phyloP scores from a whole-genome alignment of 2,329 filamentous ascomycete genomes.

The Trichoderma simmonsii region DNA sequence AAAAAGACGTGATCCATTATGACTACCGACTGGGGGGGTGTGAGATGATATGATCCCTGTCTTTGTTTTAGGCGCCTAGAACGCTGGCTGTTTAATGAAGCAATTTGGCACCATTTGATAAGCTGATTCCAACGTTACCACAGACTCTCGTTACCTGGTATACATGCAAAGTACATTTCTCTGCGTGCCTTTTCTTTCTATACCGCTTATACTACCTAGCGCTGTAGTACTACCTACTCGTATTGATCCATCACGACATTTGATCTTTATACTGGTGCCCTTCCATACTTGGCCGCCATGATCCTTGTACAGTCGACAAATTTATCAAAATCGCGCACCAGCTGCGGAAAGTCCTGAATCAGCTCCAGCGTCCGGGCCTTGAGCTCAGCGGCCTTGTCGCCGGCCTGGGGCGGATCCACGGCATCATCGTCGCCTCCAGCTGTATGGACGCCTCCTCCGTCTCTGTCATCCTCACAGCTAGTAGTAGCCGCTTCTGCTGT shows the following conservation, averaged over 20 bases:
- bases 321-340: conserved; percentile 29
- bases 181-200: background rate
- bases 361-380: conserved; percentile 24
- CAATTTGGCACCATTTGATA: background rate
- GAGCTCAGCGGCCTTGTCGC: conserved; percentile 23
- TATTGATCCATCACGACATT: background rate
- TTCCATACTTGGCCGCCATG: background rate
- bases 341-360: conserved; percentile 28
- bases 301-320: conserved; percentile 23
- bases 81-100: background rate
- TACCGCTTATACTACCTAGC: background rate
- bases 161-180: background rate
- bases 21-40: background rate
- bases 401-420: conserved; percentile 7
- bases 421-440: background rate
- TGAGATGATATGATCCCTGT: background rate
- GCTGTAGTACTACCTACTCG: background rate
- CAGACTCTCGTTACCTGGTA: background rate
- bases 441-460: background rate
- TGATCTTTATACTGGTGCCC: background rate
- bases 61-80: background rate
- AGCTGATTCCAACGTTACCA: background rate
- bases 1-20: background rate
- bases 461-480: background rate
- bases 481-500: background rate